These are phyloP conservation scores for Rozella allomycis DNA, from an alignment of 371 early-diverging fungal genomes.

Conservation along the genomic window DNA sequence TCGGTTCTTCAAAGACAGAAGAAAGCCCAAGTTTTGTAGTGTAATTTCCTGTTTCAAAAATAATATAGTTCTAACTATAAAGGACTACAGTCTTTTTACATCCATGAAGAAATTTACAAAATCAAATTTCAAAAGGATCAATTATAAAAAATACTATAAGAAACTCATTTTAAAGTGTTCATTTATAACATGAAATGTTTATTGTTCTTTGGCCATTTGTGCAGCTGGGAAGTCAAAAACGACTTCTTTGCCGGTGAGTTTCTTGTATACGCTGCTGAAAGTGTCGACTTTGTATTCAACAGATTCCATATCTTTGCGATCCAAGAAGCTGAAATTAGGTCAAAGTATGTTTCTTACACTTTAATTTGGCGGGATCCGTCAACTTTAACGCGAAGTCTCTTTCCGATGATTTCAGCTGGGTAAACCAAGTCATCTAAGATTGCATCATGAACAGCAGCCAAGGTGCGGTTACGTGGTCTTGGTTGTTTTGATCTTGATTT, in stretches of 20 bases:
- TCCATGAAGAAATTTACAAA: no score
- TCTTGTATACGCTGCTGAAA: conserved; percentile 81
- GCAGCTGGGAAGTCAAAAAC: conserved; percentile 75
- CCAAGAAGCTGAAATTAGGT: conserved; percentile 42
- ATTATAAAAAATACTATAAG: no score
- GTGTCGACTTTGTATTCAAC: conserved; percentile 94
- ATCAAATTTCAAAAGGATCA: no score
- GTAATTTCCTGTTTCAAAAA: no score
- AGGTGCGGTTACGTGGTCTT: conserved; percentile 85
- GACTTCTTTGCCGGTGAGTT: conserved; percentile 88
- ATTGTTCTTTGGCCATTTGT: no score
- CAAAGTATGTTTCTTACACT: conserved; percentile 29
- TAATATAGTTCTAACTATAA: no score
- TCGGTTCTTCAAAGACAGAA: no score
- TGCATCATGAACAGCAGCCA: conserved; percentile 85
- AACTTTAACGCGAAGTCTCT: conserved; percentile 81
- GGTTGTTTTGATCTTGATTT: conserved; percentile 63
- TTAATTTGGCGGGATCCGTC: conserved; percentile 85
- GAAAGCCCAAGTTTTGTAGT: no score
- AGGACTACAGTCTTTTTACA: no score
- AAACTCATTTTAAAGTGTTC: no score
- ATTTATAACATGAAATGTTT: no score
- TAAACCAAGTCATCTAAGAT: conserved; percentile 86
- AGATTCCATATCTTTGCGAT: conserved; percentile 83
- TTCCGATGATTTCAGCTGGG: conserved; percentile 93